phyloP scores from a whole-genome alignment of 805 yeast genomes.

The Saturnispora galanensis region DNA sequence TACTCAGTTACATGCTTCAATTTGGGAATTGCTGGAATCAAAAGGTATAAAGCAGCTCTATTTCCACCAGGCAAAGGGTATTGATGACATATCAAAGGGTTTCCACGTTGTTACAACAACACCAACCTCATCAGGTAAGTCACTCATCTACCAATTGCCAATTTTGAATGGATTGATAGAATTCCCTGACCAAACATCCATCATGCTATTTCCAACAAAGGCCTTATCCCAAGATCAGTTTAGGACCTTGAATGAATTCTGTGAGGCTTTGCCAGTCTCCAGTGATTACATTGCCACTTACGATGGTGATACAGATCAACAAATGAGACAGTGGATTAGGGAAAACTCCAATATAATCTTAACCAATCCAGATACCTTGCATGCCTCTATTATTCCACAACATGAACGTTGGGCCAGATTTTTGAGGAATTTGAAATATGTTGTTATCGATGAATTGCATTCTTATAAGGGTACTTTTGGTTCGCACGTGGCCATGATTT shows the following conservation, averaged over 20 bases:
- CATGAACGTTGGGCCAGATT: constrained; percentile 68
- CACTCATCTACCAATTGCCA: constrained; percentile 85
- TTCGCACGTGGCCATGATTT: constrained; percentile 76
- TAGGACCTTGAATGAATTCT: constrained; percentile 48
- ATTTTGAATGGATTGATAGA: constrained; percentile 44
- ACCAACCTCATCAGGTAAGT: constrained; percentile 93
- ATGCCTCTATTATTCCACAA: constrained; percentile 72
- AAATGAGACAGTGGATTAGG: constrained; percentile 44
- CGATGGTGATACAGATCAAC: constrained; percentile 84
- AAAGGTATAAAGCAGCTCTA: constrained; percentile 49
- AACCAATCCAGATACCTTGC: constrained; percentile 93
- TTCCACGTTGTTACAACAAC: constrained; percentile 83
- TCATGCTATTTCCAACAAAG: constrained; percentile 92
- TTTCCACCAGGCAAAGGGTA: constrained; percentile 74
- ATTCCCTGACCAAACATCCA: constrained; percentile 46
- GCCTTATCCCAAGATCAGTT: constrained; percentile 97
- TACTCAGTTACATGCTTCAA: constrained; percentile 38
- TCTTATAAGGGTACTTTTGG: constrained; percentile 88
- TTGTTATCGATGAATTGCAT: constrained; percentile 81
- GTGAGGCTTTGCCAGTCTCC: constrained; percentile 9
- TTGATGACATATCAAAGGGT: constrained; percentile 44
- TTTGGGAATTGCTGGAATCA: constrained; percentile 29
- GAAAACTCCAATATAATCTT: constrained; percentile 68
- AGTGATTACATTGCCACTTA: constrained; percentile 37
- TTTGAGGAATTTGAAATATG: constrained; percentile 53